phyloP scores from a whole-genome alignment of 345 rosid species.

The Angophora floribunda region DNA sequence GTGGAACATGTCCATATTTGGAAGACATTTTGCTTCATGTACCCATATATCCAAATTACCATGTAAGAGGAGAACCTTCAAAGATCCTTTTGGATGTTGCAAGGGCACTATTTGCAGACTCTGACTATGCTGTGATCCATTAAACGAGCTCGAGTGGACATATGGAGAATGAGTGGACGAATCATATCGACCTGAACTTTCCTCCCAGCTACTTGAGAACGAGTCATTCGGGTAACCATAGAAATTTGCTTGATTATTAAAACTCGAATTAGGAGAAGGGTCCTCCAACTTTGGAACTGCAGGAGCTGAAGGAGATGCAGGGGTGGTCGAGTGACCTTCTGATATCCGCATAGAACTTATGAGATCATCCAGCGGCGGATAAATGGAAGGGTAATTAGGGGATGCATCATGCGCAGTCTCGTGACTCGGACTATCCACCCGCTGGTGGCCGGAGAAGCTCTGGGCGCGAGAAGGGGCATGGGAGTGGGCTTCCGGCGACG shows the following conservation, averaged over 20 bases:
- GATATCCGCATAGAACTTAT: slow-evolving; percentile 35
- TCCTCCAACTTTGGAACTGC: slow-evolving; percentile 15
- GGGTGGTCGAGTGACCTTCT: slow-evolving; percentile 21
- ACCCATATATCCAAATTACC: slow-evolving; percentile 89
- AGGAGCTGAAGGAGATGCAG: slow-evolving; percentile 41
- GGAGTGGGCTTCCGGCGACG: slow-evolving; percentile 27
- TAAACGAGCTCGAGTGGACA: slow-evolving; percentile 19
- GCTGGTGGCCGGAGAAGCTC: slow-evolving; percentile 26
- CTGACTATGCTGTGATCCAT: slow-evolving; percentile 23
- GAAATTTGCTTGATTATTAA: slow-evolving; percentile 18
- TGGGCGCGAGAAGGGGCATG: slow-evolving; percentile 20
- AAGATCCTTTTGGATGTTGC: slow-evolving; percentile 41
- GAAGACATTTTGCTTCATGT: slow-evolving; percentile 62
- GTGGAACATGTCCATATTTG: slow-evolving; percentile 90
- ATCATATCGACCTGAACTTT: slow-evolving; percentile 28
- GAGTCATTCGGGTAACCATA: slow-evolving; percentile 63
- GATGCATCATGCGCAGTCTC: slow-evolving; percentile 3
- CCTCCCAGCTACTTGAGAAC: slow-evolving; percentile 35
- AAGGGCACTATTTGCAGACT: slow-evolving; percentile 51
- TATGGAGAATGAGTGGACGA: slow-evolving; percentile 14
- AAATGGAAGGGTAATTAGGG: slow-evolving; percentile 25
- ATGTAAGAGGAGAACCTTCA: slow-evolving; percentile 72
- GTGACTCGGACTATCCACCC: slow-evolving; percentile 31
- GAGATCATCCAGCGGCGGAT: slow-evolving; percentile 66
- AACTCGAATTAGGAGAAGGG: slow-evolving; percentile 18